Base-by-base conservation (phyloP, 2,329 filamentous ascomycete genomes). In the Apiospora pterosperma region DNA sequence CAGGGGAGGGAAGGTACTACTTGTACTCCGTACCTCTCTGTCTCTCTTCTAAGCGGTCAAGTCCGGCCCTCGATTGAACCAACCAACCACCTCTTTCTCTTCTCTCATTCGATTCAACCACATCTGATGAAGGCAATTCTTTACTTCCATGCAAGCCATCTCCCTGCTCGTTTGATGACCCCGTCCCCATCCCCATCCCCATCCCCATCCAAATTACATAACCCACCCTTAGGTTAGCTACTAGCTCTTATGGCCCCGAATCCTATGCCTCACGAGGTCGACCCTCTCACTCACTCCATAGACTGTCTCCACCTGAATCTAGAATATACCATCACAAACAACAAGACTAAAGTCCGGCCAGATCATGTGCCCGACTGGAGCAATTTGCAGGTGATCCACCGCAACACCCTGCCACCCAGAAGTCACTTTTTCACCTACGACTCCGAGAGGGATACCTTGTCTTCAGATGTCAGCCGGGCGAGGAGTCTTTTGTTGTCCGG, bases 341-440 rank as follows among this genome's bases (percentile, higher is more conserved):
- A 31, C 1, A 38, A 61, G 12, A 3, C 31, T 28, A 39, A 62
- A n/a, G 65, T 74, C 52, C 66, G 74, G 38, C 78, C 78, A 2
- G 66, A 72, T 10, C 64, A 69, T 10, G 60, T 75, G 5, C 86
- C 86, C 0, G 86, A 90, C 71, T 90, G 86, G 85, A 86, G 81
- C 73, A 90, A 90, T 69, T 79, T 88, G 64, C 71, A 80, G 4
- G 78, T 90, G 36, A 78, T 90, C 19, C 88, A 89, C 72, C 83
- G 82, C 67, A 88, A 88, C 68, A 86, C 84, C 1, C 78, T 90
- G 6, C 77, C 84, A 10, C 83, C 85, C 5, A 81, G 87, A 64
- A 82, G 84, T 60, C 79, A 85, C 68, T 89, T 88, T 71, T 82
- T 83, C 71, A 75, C 85, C 31, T 88, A 85, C 69, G 70, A 79